These are phyloP conservation scores for Trichoderma simmonsii DNA, from an alignment of 2,329 filamentous ascomycete genomes.

Conservation along the genomic window DNA sequence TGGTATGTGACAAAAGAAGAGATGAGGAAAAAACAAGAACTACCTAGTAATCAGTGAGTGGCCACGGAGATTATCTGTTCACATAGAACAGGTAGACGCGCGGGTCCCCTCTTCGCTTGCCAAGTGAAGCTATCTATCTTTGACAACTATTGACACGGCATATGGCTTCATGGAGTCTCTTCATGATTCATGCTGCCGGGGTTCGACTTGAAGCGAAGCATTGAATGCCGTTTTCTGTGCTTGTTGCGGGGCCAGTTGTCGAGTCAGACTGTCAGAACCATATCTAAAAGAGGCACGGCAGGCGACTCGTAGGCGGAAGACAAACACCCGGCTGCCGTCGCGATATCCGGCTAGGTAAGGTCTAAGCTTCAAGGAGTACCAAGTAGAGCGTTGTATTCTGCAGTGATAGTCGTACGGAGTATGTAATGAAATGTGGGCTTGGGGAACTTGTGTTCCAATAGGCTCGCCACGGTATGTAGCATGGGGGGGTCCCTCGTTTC, in stretches of 20 bases:
- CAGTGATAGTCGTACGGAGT: background rate
- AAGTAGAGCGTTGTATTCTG: background rate
- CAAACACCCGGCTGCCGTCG: slow-evolving; percentile 10
- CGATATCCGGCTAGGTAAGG: slow-evolving; percentile 11
- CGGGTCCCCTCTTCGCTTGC: background rate
- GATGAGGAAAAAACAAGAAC: background rate
- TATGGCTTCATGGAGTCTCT: background rate
- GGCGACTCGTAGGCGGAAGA: slow-evolving; percentile 7
- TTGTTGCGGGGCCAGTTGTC: background rate
- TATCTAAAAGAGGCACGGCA: slow-evolving; percentile 18
- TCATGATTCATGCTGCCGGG: slow-evolving; percentile 1
- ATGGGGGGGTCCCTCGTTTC: background rate
- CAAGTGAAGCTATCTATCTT: background rate
- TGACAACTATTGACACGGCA: background rate
- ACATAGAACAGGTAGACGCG: background rate
- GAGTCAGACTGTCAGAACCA: slow-evolving; percentile 18
- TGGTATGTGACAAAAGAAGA: background rate
- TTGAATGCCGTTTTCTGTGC: background rate
- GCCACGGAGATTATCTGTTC: background rate
- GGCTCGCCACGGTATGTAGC: background rate
- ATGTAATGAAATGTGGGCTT: background rate
- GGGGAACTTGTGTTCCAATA: background rate
- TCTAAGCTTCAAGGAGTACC: background rate
- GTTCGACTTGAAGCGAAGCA: background rate
- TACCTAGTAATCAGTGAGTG: background rate